Evolutionary conservation across 495 filamentous ascomycete species (phyloP), one percentile per base, ranked within the genome.

Genomic region (Ascodesmis nigricans): DNA sequence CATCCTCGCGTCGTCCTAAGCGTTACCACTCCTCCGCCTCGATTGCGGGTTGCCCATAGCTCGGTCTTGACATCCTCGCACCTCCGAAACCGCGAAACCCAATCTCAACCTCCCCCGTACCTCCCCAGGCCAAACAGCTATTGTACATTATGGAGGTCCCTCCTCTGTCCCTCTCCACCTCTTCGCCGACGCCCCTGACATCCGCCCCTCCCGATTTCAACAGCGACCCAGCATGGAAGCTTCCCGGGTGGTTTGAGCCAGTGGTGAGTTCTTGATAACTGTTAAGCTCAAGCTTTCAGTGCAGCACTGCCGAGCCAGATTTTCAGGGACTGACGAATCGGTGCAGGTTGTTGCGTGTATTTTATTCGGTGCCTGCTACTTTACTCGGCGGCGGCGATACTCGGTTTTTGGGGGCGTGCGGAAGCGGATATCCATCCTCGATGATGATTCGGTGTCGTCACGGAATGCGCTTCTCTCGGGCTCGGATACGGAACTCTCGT

Each of bases 241-340:
- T 63, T 29, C 61, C 61, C 18, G 50, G 49, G 20, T 73, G 69
- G 69, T 59, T 56, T 15, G 69, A 73, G 39, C 69, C 69, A 30
- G 52, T 72, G 21, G 67, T 71, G 48, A 44, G 63, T 52, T 20
- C 17, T 23, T 5, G 14, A 19, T 7, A 10, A 11, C 31, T 17
- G 17, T 13, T 20, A 30, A 33, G 25, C 15, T 14, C 18, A 8
- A 8, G n/a, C 26, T 9, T 4, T 25, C n/a, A n/a, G n/a, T n/a
- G n/a, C n/a, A 6, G n/a, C 23, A n/a, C 28, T 30, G 23, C 23
- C n/a, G 23, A 25, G 23, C 23, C 6, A 25, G 23, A n/a, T n/a
- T 25, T 6, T 10, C 25, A 15, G 18, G 29, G 13, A 13, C 38
- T 35, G 10, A 42, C 14, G 11, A 8, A 22, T 33, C 16, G 28